Evolutionary conservation across 2,329 filamentous ascomycete genomes (phyloP), one percentile per base, ranked within the genome.

Genomic region (Stylonectria norvegica): DNA sequence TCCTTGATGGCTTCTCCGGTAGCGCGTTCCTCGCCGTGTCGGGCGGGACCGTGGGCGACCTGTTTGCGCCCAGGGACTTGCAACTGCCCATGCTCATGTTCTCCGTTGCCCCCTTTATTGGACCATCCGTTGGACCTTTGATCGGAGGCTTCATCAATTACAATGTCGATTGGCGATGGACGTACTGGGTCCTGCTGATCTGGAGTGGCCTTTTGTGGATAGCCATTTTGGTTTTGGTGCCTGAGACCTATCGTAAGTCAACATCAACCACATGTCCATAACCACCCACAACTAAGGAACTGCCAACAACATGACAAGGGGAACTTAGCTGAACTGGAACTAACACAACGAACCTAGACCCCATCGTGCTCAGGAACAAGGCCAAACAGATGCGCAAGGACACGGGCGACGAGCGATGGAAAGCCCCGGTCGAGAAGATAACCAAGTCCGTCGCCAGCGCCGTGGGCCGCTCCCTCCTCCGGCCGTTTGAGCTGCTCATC

Each of bases 81-180:
- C 82, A 84, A 50, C 76, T 77, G 5, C 89, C 89, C 3, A 95
- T 95, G 90, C 83, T 89, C 66, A 69, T 95, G 12, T 94, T 85
- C 58, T 81, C 83, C 5, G 68, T 81, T 6, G 72, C 71, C 2
- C 83, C 82, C 1, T 85, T 86, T 61, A 65, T 79, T 47, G 72
- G 89, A 53, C 74, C 81, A 0, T 72, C 71, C 7, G 52, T 80
- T 3, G 79, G 81, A 0, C 79, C 80, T 1, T 49, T 83, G 12
- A 60, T 86, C 14, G 88, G 87, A 7, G 89, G 88, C 6, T 89
- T 94, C 62, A 89, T 95, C 61, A 91, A 91, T 61, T 79, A 84
- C 52, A 79, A 83, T 53, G 75, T 74, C 4, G 68, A 71, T 40
- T 95, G 89, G 84, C 71, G 86, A 37, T 93, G 86, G 86, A 86